Conservation (phyloP, 2,329 filamentous ascomycete genomes). For the Fusarium tanahbumbuense region DNA sequence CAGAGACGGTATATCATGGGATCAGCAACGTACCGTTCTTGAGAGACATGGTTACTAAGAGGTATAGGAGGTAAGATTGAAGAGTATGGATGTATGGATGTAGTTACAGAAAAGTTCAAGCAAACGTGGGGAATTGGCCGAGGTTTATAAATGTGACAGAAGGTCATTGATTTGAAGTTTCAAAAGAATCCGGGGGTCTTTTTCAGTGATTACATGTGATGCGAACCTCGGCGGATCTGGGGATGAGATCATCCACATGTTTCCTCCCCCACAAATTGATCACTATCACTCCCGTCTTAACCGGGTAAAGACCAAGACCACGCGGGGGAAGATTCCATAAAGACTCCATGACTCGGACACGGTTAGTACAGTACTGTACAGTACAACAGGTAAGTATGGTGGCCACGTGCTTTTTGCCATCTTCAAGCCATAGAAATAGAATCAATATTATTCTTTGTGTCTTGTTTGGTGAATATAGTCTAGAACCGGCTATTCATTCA, state of each 20-base stretch:
- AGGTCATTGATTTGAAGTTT: conserved; percentile 19
- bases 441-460: not conserved
- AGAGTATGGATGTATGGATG: not conserved
- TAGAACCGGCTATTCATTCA: not conserved
- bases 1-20: not conserved
- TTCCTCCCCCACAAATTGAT: conserved; percentile 27
- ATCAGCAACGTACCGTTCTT: conserved; percentile 70
- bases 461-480: not conserved
- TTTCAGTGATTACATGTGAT: conserved; percentile 32
- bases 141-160: conserved; percentile 39
- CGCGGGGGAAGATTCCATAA: conserved; percentile 18
- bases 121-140: conserved; percentile 33
- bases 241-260: conserved; percentile 35
- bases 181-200: conserved; percentile 11
- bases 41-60: conserved; percentile 71
- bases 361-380: not conserved
- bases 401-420: conserved; percentile 34
- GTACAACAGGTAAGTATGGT: not conserved
- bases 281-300: not conserved
- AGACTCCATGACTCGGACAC: conserved; percentile 26
- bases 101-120: conserved; percentile 6
- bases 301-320: conserved; percentile 1
- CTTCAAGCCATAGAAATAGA: not conserved
- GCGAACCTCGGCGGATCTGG: conserved; percentile 32
- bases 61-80: not conserved